Percentiles rank a stretch among this genome's conserved stretches.
These are phyloP conservation scores for Clathrospora elynae DNA, from an alignment of 2,329 filamentous ascomycete species.

Conservation along the genomic window DNA sequence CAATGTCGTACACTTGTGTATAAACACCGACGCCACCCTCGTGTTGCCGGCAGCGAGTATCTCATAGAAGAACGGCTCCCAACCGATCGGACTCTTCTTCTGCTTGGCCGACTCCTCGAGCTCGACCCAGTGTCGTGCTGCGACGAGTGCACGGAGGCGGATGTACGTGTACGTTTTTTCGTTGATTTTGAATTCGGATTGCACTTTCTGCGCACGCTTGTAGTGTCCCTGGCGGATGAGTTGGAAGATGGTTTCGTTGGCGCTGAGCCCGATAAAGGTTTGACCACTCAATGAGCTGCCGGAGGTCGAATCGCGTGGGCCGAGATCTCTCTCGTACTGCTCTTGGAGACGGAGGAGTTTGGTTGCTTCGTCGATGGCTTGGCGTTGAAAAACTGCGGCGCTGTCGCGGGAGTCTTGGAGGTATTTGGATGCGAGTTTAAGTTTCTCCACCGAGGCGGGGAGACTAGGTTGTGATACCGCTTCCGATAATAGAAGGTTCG, in stretches of 20 bases:
- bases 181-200: slow-evolving; percentile 88
- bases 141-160: slow-evolving; percentile 83
- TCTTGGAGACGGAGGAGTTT: slow-evolving; percentile 86
- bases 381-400: slow-evolving; percentile 70
- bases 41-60: slow-evolving; percentile 87
- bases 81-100: slow-evolving; percentile 89
- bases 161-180: slow-evolving; percentile 91
- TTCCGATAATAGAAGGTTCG: slow-evolving; percentile 84
- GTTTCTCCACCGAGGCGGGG: slow-evolving; percentile 77
- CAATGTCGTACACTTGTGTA: slow-evolving; percentile 81
- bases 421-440: slow-evolving; percentile 82
- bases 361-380: slow-evolving; percentile 77
- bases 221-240: slow-evolving; percentile 81
- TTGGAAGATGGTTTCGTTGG: slow-evolving; percentile 92
- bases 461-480: slow-evolving; percentile 74
- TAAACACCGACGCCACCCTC: slow-evolving; percentile 79
- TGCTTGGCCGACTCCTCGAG: slow-evolving; percentile 81
- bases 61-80: slow-evolving; percentile 96
- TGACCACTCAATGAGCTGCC: slow-evolving; percentile 27
- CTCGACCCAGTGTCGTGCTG: slow-evolving; percentile 88
- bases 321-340: slow-evolving; percentile 80
- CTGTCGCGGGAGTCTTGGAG: slow-evolving; percentile 83
- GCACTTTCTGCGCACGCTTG: slow-evolving; percentile 84
- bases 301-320: slow-evolving; percentile 54
- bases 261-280: slow-evolving; percentile 78